Conservation (phyloP, 345 rosid species). For the Camelina laxa region DNA sequence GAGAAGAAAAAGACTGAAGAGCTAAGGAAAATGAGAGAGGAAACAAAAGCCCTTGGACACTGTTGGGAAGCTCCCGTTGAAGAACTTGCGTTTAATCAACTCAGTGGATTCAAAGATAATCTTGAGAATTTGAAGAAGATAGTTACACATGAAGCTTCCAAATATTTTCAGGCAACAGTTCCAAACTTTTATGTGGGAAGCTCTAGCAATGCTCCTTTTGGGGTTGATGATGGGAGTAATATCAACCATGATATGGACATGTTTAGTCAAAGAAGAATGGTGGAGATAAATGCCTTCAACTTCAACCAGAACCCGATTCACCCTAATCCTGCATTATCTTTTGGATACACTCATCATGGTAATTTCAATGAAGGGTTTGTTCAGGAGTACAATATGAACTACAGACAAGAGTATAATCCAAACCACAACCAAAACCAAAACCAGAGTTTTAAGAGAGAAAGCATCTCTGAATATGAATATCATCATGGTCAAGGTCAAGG, state of each 20-base stretch:
- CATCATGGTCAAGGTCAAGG: neutral
- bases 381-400: neutral
- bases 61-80: conserved; percentile 66
- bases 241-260: neutral
- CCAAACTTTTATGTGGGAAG: conserved; percentile 27
- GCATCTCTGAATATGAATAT: conserved; percentile 24
- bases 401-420: neutral
- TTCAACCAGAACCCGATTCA: neutral
- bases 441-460: neutral
- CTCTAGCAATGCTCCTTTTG: conserved; percentile 22
- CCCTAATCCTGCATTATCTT: neutral
- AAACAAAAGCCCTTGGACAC: conserved; percentile 11
- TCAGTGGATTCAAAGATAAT: conserved; percentile 41
- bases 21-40: conserved; percentile 42
- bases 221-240: conserved; percentile 18
- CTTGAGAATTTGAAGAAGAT: conserved; percentile 50
- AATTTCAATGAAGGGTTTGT: neutral
- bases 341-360: conserved; percentile 11
- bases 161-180: neutral
- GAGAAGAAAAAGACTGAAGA: conserved; percentile 58
- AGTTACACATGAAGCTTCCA: conserved; percentile 45
- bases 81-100: conserved; percentile 42
- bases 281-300: neutral
- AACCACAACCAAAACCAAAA: conserved; percentile 2
- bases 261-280: conserved; percentile 23